Evolutionary conservation across 108 stramenopile genomes (phyloP), one percentile per base, ranked within the genome.

Genomic region (Nitzschia sp.): DNA sequence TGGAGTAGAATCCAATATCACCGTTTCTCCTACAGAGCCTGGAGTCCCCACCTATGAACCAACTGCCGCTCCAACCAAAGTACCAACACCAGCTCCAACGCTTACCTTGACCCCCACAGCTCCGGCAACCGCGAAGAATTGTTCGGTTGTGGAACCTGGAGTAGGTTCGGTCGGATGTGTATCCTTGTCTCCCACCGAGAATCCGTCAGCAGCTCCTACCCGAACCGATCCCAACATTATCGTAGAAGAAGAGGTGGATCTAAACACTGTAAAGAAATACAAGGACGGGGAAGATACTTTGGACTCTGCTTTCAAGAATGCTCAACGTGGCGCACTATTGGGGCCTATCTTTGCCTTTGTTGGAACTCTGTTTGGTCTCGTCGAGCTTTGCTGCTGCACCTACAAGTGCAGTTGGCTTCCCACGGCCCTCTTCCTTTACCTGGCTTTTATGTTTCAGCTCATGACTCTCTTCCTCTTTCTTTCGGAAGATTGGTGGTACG

Each of bases 361-460:
- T 26, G 75, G 68, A 15, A 52, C 59, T 20, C 8, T 76, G 11
- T 68, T 63, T 57, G 24, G 44, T 19, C 10, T 48, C 6, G 34
- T 69, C 2, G 75, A 76, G 48, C 53, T 68, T 17, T 69, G 53
- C 26, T 76, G 62, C 54, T 76, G 75, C 63, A 41, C 38, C n/a
- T 76, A 68, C 75, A 69, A 70, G 34, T 76, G 75, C 50, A 76
- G 75, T 65, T 76, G 75, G 75, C 58, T 76, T 17, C 75, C 75
- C 25, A 70, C 69, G 10, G 75, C 75, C 17, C 34, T 76, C 7
- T 76, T 63, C 44, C 26, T 76, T 14, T 76, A 76, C 37, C 29
- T 55, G 54, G 75, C 75, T 22, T 76, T 76, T 37, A 76, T 70
- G 69, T 63, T 76, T 21, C 75, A 76, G 34, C 10, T 70, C 24